Evolutionary conservation across 2,329 filamentous ascomycete genomes (phyloP).

Genomic region (Chrysoporthe deuterocubensis): DNA sequence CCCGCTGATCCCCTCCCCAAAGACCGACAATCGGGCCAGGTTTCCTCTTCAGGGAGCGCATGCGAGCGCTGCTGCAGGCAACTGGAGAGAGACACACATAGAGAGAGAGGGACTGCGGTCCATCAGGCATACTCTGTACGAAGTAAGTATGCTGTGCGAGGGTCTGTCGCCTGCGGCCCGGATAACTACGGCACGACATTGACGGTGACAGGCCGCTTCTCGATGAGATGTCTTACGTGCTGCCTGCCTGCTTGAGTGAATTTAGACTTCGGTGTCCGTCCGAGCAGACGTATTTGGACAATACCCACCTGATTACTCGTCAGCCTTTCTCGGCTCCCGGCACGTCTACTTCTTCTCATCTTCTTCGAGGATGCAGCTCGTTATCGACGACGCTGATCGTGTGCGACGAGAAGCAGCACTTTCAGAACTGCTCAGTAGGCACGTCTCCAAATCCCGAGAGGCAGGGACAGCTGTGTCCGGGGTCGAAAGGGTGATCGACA

Average conservation of each 20-base stretch:
- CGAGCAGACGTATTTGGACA: background rate
- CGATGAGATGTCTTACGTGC: too few species aligned
- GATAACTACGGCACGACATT: background rate
- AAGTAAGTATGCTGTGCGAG: background rate
- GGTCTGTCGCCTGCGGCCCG: background rate
- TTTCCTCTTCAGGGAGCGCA: constrained; percentile 17
- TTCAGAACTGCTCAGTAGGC: background rate
- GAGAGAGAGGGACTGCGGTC: background rate
- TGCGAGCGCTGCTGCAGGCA: constrained; percentile 16
- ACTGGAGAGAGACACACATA: too few species aligned
- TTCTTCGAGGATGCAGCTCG: background rate
- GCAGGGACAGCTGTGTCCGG: too few species aligned
- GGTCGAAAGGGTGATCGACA: background rate
- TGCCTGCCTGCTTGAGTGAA: too few species aligned
- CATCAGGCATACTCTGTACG: background rate
- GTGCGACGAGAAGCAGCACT: background rate
- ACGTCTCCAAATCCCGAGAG: background rate
- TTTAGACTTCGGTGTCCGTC: too few species aligned
- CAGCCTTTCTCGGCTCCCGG: background rate
- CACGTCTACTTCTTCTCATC: background rate
- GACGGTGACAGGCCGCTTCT: background rate
- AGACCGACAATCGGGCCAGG: background rate
- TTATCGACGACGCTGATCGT: background rate
- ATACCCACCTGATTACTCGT: background rate
- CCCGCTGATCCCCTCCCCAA: constrained; percentile 20